Conservation (phyloP, 371 early-diverging fungal species). For the Capillidium heterosporum region DNA sequence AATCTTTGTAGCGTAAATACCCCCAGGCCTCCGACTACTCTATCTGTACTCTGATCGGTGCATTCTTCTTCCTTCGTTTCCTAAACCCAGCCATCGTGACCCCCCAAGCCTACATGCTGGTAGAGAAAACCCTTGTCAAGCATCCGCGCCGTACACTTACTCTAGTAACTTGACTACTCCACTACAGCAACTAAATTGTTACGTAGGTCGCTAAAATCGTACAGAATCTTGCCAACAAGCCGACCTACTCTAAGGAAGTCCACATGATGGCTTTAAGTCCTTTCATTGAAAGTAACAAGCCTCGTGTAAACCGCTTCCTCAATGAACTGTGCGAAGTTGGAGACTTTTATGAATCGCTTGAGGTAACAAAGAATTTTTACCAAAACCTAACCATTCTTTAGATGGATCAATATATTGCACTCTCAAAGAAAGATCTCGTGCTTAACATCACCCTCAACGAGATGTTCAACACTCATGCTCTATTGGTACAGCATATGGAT, state of each 20-base stretch:
- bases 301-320: constrained; percentile 66
- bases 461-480: constrained; percentile 74
- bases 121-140: constrained; percentile 62
- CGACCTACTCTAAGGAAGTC: constrained; percentile 78
- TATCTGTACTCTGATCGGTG: constrained; percentile 87
- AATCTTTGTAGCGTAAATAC: constrained; percentile 39
- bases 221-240: constrained; percentile 85
- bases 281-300: constrained; percentile 76
- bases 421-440: constrained; percentile 77
- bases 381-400: constrained; percentile 7
- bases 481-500: constrained; percentile 65
- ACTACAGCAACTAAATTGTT: background rate
- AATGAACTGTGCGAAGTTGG: constrained; percentile 83
- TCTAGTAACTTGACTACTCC: constrained; percentile 26
- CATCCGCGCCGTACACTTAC: constrained; percentile 77
- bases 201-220: constrained; percentile 67
- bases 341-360: constrained; percentile 85
- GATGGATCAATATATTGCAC: constrained; percentile 92
- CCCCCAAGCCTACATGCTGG: constrained; percentile 81
- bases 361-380: constrained; percentile 20
- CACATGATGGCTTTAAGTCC: constrained; percentile 81
- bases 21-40: constrained; percentile 74
- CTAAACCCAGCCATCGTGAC: constrained; percentile 94
- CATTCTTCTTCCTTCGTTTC: constrained; percentile 92
- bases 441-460: constrained; percentile 82